Conservation (phyloP, 1,139 yeast genomes). For the Yamadazyma songkhlaensis region DNA sequence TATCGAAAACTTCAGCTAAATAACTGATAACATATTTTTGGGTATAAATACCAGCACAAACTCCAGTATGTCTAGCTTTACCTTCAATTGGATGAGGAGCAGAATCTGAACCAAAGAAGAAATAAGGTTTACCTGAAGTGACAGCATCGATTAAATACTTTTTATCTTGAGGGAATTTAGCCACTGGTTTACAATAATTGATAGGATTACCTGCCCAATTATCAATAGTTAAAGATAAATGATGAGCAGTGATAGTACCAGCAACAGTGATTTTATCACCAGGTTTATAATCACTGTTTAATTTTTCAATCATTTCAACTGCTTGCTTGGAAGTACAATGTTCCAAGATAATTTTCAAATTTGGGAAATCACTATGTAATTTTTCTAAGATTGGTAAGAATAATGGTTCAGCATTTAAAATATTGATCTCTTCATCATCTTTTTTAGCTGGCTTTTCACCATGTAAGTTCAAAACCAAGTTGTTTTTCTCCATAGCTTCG, state of each 20-base stretch:
- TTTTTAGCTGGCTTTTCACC: constrained; percentile 87
- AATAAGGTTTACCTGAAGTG: constrained; percentile 86
- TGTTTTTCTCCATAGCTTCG: constrained; percentile 77
- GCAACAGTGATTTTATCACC: constrained; percentile 60
- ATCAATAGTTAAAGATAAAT: constrained; percentile 81
- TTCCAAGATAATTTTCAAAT: constrained; percentile 81
- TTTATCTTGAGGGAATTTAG: constrained; percentile 84
- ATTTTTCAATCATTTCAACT: constrained; percentile 65
- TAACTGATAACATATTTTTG: constrained; percentile 82
- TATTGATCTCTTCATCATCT: constrained; percentile 61
- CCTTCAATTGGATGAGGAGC: constrained; percentile 91
- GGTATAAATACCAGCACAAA: constrained; percentile 96
- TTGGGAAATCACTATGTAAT: constrained; percentile 81
- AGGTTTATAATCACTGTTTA: constrained; percentile 53
- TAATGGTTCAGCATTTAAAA: constrained; percentile 88
- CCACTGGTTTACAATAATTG: constrained; percentile 96
- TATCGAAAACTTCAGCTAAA: constrained; percentile 82
- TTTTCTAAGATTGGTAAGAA: constrained; percentile 88
- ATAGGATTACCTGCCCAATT: constrained; percentile 97
- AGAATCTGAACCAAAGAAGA: constrained; percentile 95
- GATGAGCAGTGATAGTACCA: constrained; percentile 96
- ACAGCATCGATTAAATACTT: constrained; percentile 84
- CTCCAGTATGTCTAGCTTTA: constrained; percentile 76
- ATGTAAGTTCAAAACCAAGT: constrained; percentile 79
- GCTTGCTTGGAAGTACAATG: constrained; percentile 95